Evolutionary conservation across 2,329 filamentous ascomycete species (phyloP).

Genomic region (Ascochyta fabae): DNA sequence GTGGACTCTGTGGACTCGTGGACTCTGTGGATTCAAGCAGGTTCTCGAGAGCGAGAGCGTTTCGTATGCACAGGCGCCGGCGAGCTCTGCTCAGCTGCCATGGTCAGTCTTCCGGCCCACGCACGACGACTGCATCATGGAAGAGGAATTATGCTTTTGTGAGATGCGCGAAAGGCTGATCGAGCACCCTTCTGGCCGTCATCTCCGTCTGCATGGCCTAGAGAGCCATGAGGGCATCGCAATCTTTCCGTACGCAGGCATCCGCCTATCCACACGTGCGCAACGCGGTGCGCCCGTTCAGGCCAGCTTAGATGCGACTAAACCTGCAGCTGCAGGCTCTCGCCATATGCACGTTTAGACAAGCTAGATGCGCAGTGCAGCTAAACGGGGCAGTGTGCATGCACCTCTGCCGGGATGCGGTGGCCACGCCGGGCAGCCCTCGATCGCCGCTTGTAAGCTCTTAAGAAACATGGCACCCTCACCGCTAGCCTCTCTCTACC

Average conservation of each 20-base stretch:
- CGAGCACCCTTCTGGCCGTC: conserved; percentile 36
- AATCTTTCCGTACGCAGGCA: conserved; percentile 37
- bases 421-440: conserved; percentile 45
- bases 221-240: conserved; percentile 40
- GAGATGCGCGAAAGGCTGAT: conserved; percentile 35
- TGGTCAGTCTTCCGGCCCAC: conserved; percentile 11
- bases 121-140: conserved; percentile 12
- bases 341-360: conserved; percentile 47
- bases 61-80: conserved; percentile 11
- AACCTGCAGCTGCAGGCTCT: conserved; percentile 44
- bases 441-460: conserved; percentile 44
- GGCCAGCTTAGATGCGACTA: conserved; percentile 49
- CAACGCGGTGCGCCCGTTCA: conserved; percentile 23
- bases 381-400: conserved; percentile 50
- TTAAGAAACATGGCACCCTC: conserved; percentile 48
- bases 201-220: conserved; percentile 43
- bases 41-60: conserved; percentile 37
- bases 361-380: conserved; percentile 47
- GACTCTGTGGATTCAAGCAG: conserved; percentile 29
- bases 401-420: conserved; percentile 42
- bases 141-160: conserved; percentile 35
- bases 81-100: conserved; percentile 38
- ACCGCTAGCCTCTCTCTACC: conserved; percentile 48
- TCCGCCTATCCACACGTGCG: conserved; percentile 44
- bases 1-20: conserved; percentile 24